Percentiles rank a stretch among this genome's conserved stretches.
phyloP scores from a whole-genome alignment of 805 yeast species.

The Jamesozyma lodderae region DNA sequence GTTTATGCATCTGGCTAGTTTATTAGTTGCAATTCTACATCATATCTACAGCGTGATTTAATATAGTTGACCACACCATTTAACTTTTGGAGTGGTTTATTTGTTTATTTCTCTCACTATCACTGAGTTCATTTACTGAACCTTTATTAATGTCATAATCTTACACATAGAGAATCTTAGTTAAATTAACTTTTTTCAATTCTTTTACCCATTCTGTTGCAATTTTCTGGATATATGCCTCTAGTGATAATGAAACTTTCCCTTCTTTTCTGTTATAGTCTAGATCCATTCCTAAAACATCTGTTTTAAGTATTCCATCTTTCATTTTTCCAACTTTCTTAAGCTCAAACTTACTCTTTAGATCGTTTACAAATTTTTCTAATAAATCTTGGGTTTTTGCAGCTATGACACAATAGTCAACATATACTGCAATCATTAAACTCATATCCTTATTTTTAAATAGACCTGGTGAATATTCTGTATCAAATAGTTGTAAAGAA shows the following conservation, averaged over 20 bases:
- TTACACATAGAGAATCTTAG: neutral
- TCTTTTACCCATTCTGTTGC: neutral
- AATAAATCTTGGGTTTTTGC: neutral
- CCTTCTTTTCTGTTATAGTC: neutral
- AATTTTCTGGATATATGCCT: neutral
- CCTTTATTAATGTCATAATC: neutral
- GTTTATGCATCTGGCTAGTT: no score
- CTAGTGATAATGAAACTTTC: neutral
- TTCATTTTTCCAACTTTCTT: neutral
- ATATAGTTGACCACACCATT: neutral
- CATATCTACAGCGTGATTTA: neutral
- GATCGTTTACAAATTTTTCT: neutral
- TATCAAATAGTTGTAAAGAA: neutral
- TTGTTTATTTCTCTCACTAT: neutral
- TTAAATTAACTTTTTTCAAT: neutral
- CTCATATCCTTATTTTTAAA: neutral
- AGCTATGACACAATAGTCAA: conserved; percentile 3
- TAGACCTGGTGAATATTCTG: neutral
- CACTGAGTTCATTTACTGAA: neutral
- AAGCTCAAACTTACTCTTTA: neutral
- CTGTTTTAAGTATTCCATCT: neutral
- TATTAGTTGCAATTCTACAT: neutral
- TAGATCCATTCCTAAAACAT: neutral
- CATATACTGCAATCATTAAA: conserved; percentile 1
- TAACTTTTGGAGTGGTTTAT: neutral